Percentiles rank a stretch among this genome's conserved stretches.
These are phyloP conservation scores for Pecoramyces ruminantium DNA, from an alignment of 192 early-diverging fungal species.

Conservation along the genomic window DNA sequence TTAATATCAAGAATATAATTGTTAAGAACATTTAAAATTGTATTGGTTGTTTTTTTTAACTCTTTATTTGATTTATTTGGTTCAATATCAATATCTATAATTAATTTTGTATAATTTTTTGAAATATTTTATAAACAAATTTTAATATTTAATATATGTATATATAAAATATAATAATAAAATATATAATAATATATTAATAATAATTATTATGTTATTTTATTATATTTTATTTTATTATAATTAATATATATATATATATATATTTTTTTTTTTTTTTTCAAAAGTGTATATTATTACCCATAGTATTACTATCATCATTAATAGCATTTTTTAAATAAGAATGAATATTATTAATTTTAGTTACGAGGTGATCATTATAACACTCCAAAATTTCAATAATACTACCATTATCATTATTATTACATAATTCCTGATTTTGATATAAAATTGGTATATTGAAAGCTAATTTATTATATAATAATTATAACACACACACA, in stretches of 20 bases:
- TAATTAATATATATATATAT: too few relatives aligned
- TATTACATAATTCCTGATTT: not conserved
- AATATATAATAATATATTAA: too few relatives aligned
- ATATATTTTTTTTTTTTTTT: too few relatives aligned
- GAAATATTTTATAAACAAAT: too few relatives aligned
- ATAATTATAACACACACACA: not conserved
- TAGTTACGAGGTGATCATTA: not conserved
- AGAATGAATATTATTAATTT: not conserved
- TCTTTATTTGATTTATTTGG: not conserved
- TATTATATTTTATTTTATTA: too few relatives aligned
- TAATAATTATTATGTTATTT: too few relatives aligned
- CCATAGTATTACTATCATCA: not conserved
- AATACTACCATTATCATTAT: not conserved
- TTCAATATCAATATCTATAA: too few relatives aligned
- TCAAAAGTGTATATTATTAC: not conserved
- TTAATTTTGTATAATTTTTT: too few relatives aligned
- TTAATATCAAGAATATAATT: not conserved
- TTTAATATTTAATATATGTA: too few relatives aligned
- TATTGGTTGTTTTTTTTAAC: not conserved
- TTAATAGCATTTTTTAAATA: not conserved
- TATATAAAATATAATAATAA: too few relatives aligned
- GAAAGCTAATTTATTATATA: not conserved
- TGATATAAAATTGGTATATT: not conserved
- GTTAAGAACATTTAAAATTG: not conserved
- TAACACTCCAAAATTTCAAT: not conserved